A percentile compares a stretch with the other conserved stretches of the same genome.
Evolutionary conservation across 768 basidiomycete genomes (phyloP).

Genomic region (Tylopilus felleus): DNA sequence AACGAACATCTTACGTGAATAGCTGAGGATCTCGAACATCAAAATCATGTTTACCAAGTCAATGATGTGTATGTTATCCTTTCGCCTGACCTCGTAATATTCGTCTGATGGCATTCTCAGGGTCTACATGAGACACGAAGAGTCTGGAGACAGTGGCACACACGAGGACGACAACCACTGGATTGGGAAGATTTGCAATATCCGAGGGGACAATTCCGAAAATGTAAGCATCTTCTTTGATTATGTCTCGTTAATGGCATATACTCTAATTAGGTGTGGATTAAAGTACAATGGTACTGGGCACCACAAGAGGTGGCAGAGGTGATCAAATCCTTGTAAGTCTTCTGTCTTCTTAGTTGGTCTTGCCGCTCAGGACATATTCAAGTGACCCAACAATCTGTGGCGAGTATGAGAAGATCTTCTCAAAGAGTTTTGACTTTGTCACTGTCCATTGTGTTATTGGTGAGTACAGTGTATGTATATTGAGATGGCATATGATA

Average conservation of each 20-base stretch:
- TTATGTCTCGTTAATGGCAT: neutral
- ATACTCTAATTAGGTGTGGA: conserved; percentile 44
- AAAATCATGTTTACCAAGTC: conserved; percentile 23
- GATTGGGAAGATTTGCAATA: conserved; percentile 49
- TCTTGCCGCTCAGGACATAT: neutral
- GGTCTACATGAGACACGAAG: conserved; percentile 31
- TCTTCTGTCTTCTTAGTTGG: neutral
- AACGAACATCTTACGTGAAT: too few species aligned
- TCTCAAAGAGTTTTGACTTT: conserved; percentile 47
- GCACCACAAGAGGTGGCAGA: conserved; percentile 43
- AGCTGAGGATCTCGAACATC: conserved; percentile 17
- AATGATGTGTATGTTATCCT: conserved; percentile 35
- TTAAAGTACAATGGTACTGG: conserved; percentile 54
- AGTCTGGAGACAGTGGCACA: neutral
- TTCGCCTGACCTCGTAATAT: neutral
- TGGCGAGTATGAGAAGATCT: conserved; percentile 47
- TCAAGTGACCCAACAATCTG: conserved; percentile 39
- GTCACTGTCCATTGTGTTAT: conserved; percentile 45
- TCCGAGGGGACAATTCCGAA: conserved; percentile 32
- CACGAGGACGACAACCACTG: conserved; percentile 43
- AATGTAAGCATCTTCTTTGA: conserved; percentile 23
- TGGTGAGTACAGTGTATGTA: conserved; percentile 30
- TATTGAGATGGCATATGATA: neutral
- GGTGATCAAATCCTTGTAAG: conserved; percentile 49
- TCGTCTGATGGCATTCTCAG: conserved; percentile 17